Base-by-base conservation (phyloP, 495 filamentous ascomycete species). In the Daldinia concentrica region DNA sequence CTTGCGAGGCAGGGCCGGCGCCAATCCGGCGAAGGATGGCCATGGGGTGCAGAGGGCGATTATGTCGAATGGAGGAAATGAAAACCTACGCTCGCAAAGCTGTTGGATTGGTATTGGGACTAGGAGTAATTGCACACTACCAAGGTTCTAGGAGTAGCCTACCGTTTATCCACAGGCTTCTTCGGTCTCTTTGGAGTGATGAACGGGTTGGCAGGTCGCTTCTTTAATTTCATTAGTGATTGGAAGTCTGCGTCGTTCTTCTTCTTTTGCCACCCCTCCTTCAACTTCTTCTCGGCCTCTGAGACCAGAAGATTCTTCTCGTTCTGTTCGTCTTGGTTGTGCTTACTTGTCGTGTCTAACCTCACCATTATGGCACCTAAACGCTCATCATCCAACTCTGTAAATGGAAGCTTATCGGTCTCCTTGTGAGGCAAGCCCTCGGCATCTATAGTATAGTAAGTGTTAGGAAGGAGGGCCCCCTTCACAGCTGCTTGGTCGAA, bases 11-110 rank as follows among this genome's bases (percentile, higher is more conserved):
- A 51, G 22, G 30, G 41, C 59, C 5, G 12, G n/a, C 17, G 41
- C 59, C 59, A 50, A 62, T 51, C 59, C 59, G 41, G 59, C 59
- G 59, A 62, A 51, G 43, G 43, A 51, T 37, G 59, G 45, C 59
- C 41, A 34, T 54, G 43, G 43, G 59, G 29, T 17, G 4, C 43
- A 48, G n/a, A 50, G 6, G 58, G 27, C 29, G 22, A 19, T 9
- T 19, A 22, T 57, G 54, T 9, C 30, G n/a, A 57, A 57, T 37
- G 29, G 37, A 36, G 6, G 30, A 12, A 36, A 6, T 19, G 17
- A 57, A 37, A 5, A 7, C 29, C 14, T 19, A 2, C 30, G 9
- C 22, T 15, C 4, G 19, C 26, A 57, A 17, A 24, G 1, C 30
- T 36, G 6, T 36, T 57, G 54, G 7, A 30, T 19, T 37, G 2